phyloP scores from a whole-genome alignment of 805 yeast genomes.

The Yarrowia sp. region DNA sequence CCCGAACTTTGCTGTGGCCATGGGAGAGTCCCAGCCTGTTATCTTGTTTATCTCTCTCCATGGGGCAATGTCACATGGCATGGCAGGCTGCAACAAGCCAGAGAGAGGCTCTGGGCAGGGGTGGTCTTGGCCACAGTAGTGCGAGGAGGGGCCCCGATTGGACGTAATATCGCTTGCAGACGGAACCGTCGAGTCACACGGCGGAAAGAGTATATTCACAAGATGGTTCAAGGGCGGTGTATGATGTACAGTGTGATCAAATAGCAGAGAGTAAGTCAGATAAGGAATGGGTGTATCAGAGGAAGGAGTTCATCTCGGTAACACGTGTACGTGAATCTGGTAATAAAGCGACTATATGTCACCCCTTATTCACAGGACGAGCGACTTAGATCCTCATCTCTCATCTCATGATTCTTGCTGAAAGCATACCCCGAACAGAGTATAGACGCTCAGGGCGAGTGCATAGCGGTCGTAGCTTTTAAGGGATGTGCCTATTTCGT shows the following conservation, averaged over 20 bases:
- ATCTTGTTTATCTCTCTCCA: neutral
- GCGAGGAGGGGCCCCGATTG: neutral
- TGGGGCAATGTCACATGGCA: conserved; percentile 2
- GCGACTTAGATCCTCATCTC: too few species aligned
- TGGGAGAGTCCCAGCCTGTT: neutral
- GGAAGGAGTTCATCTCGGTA: too few species aligned
- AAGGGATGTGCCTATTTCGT: neutral
- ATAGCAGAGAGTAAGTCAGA: too few species aligned
- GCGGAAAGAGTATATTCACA: neutral
- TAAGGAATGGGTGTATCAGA: too few species aligned
- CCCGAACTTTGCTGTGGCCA: conserved; percentile 11
- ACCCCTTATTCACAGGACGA: too few species aligned
- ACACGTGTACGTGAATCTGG: too few species aligned
- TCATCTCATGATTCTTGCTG: neutral
- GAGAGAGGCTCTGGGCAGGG: conserved; percentile 9
- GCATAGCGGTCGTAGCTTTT: neutral
- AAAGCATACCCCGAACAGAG: neutral
- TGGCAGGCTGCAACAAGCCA: neutral
- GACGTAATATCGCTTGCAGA: neutral
- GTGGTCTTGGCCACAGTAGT: conserved; percentile 3
- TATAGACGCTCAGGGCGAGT: conserved; percentile 4
- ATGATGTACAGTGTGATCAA: too few species aligned
- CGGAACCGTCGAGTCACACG: neutral
- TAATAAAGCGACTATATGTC: too few species aligned
- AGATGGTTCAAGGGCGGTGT: too few species aligned